Base-by-base conservation (phyloP, 495 filamentous ascomycete species). In the Lentithecium fluviatile region DNA sequence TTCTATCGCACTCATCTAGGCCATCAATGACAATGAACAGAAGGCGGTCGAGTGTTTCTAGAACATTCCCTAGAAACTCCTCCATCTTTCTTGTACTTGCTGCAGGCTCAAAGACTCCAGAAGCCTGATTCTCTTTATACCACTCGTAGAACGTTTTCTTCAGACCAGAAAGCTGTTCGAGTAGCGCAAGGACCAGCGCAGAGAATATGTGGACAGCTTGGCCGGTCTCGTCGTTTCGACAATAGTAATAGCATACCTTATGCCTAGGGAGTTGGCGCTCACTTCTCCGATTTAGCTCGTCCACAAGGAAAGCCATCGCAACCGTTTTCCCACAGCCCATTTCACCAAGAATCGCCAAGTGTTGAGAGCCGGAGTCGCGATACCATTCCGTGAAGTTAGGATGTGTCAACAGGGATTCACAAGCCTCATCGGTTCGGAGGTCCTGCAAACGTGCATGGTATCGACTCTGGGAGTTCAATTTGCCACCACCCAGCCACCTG, bases 241-340 rank as follows among this genome's bases (percentile, higher is more conserved):
- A 56, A 24, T 56, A 56, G 40, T 56, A 46, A 21, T 56, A 56
- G 52, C 52, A 56, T 46, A 56, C 37, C 40, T 56, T 56, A 38
- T 37, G 19, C 52, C 24, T 17, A 46, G 52, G 52, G 2, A 56
- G 52, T 46, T 45, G 37, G 40, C 32, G 52, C 25, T 56, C 52
- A 46, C 26, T 56, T 46, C 52, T 25, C 45, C 52, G 52, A 19
- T 25, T 17, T 23, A 56, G 40, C 52, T 56, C 52, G 52, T 56
- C 52, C 38, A 56, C 52, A 11, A 56, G 52, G 40, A 45, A 56
- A 45, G 19, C 52, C 40, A 56, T 56, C 26, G 52, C 52, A 17
- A 46, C 40, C 10, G 52, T 56, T 46, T 56, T 56, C 24, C 52
- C 52, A 34, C 52, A 26, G 13, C 52, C 52, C 52, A 56, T 56